Base-by-base conservation (phyloP, 805 yeast genomes). In the Danielia oregonensis region DNA sequence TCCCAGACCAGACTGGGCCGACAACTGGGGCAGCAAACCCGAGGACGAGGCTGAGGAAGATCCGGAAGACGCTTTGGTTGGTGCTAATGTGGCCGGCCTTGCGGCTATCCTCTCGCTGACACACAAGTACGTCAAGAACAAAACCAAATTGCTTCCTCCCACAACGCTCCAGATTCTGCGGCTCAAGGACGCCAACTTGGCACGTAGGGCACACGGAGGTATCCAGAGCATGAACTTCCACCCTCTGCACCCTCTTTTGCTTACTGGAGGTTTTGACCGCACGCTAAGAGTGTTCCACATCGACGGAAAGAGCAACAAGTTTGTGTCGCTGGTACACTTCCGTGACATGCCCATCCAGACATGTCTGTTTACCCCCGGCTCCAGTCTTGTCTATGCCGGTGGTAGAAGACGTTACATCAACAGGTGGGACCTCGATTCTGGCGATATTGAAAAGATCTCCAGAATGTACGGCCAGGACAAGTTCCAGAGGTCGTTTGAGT, bases 381-480 rank as follows among this genome's bases (percentile, higher is more conserved):
- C 41, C 29, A 72, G 67, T 52, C 65, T 70, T 47, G 78, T 91
- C 7, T 82, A 77, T 54, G 85, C 94, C 2, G 95, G 84, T 42
- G 98, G 97, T 40, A 78, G 97, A 63, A 78, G 98, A 65, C 74
- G 86, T 38, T 89, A 82, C 55, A 81, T 93, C 86, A 86, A 84
- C 62, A 80, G 87, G 31, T 89, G 97, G 96, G 89, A 88, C 58
- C 68, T 93, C 32, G 55, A 58, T 34, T 64, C 74, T 2, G 88
- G 91, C 9, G 70, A 67, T 13, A 78, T 88, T 28, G 95, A 88
- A 46, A 93, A 89, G 61, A 78, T 93, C 26, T 77, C 85, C 35
- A 77, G 96, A 59, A 63, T 91, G 71, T 91, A 89, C 56, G 98
- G 98, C 4, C 95, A 89, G 52, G 96, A 86, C 53, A 65, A 72